Conservation (phyloP, 139 green algal genomes). For the Gonium pectorale region DNA sequence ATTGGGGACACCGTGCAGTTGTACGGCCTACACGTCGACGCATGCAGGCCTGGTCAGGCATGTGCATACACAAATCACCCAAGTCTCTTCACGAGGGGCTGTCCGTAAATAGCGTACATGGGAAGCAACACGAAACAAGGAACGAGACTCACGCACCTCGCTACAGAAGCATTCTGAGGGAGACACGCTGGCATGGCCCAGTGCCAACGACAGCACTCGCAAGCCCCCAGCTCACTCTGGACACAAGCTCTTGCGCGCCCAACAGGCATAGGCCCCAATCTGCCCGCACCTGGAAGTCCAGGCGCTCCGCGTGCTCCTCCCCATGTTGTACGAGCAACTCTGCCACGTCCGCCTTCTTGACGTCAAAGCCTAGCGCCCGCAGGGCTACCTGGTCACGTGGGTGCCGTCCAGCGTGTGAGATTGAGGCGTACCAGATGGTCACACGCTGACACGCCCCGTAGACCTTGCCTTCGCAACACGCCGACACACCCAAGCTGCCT, state of each 20-base stretch:
- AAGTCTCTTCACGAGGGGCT: slow-evolving; percentile 13
- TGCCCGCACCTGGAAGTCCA: slow-evolving; percentile 52
- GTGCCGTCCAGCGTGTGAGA: neutral
- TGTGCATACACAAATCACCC: no score
- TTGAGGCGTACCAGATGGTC: neutral
- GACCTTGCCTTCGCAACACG: neutral
- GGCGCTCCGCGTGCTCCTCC: slow-evolving; percentile 44
- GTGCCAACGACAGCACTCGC: no score
- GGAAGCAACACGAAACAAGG: no score
- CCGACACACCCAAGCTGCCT: no score
- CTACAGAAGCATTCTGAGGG: no score
- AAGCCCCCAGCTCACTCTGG: no score
- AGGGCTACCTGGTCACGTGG: slow-evolving; percentile 49
- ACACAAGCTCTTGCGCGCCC: neutral
- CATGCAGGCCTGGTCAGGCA: no score
- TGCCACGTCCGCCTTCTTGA: slow-evolving; percentile 63
- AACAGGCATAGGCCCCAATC: neutral
- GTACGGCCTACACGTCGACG: no score
- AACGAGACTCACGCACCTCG: no score
- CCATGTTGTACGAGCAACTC: slow-evolving; percentile 51
- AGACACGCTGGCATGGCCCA: no score
- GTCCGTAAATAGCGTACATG: no score
- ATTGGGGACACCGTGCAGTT: neutral
- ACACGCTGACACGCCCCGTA: neutral
- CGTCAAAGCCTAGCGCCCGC: slow-evolving; percentile 63